A percentile compares a stretch with the other conserved stretches of the same genome.
phyloP scores from a whole-genome alignment of 768 basidiomycete species.

The Podaxis sp. region DNA sequence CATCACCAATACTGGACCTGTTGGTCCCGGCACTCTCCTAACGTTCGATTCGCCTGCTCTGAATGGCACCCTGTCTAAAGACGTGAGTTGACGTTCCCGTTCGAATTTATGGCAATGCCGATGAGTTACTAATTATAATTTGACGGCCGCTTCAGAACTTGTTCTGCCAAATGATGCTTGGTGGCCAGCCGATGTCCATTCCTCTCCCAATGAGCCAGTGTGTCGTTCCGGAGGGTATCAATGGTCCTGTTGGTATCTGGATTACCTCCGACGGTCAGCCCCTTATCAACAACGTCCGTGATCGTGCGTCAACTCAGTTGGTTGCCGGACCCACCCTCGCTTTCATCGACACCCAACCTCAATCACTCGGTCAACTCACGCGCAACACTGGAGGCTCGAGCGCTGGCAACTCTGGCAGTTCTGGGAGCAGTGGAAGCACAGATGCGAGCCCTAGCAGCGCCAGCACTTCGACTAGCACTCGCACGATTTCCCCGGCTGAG shows the following conservation, averaged over 20 bases:
- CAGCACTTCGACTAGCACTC: conserved; percentile 21
- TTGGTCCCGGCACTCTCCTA: conserved; percentile 58
- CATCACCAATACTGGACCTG: conserved; percentile 62
- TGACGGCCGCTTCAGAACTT: conserved; percentile 38
- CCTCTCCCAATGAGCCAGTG: conserved; percentile 61
- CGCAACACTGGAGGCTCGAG: conserved; percentile 23
- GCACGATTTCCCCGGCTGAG: conserved; percentile 31
- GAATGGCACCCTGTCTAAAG: conserved; percentile 44
- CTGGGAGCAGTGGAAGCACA: conserved; percentile 15
- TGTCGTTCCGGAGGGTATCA: conserved; percentile 61
- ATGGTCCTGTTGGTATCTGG: conserved; percentile 75
- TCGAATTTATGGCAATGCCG: background rate
- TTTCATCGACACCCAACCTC: conserved; percentile 62
- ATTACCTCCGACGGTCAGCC: conserved; percentile 66
- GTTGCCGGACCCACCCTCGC: conserved; percentile 72
- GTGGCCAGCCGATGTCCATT: conserved; percentile 55
- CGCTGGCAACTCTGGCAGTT: conserved; percentile 8
- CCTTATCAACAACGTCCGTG: conserved; percentile 57
- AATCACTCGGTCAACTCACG: conserved; percentile 49
- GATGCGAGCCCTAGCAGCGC: conserved; percentile 29
- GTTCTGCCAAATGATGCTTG: conserved; percentile 77
- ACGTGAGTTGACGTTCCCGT: conserved; percentile 30
- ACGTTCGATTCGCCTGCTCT: conserved; percentile 59
- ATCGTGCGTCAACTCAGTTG: conserved; percentile 52
- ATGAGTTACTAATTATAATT: conserved; percentile 11